Conservation (phyloP, 306 rosid species). For the Biancaea sappan region DNA sequence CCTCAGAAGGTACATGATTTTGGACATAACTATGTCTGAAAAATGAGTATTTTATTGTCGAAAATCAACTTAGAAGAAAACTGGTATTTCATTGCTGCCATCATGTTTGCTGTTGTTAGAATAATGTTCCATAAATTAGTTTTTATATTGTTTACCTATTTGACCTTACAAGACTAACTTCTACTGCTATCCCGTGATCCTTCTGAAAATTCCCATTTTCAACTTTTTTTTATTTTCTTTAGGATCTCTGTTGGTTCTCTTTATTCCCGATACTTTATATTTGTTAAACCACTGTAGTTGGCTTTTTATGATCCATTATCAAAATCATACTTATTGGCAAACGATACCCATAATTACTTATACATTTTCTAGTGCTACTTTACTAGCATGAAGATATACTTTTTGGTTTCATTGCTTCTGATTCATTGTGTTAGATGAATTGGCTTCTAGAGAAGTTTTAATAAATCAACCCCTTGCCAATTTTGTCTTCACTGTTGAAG, state of each 20-base stretch:
- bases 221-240: background rate
- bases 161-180: background rate
- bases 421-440: background rate
- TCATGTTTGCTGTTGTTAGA: background rate
- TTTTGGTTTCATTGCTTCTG: background rate
- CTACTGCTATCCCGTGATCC: constrained; percentile 2
- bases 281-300: background rate
- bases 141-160: background rate
- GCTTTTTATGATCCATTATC: constrained; percentile 3
- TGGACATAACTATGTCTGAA: constrained; percentile 17
- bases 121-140: background rate
- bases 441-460: background rate
- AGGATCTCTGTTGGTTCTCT: background rate
- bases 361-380: background rate
- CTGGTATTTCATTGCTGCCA: background rate
- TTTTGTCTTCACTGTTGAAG: background rate
- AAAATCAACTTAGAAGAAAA: background rate
- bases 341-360: background rate
- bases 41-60: constrained; percentile 13
- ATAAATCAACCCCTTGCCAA: background rate
- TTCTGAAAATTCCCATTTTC: constrained; percentile 18
- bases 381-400: background rate
- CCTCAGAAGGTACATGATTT: constrained; percentile 55
- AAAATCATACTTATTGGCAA: background rate
- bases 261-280: background rate